Conservation (phyloP, 2,329 filamentous ascomycete species). For the Cladosporium sp. region DNA sequence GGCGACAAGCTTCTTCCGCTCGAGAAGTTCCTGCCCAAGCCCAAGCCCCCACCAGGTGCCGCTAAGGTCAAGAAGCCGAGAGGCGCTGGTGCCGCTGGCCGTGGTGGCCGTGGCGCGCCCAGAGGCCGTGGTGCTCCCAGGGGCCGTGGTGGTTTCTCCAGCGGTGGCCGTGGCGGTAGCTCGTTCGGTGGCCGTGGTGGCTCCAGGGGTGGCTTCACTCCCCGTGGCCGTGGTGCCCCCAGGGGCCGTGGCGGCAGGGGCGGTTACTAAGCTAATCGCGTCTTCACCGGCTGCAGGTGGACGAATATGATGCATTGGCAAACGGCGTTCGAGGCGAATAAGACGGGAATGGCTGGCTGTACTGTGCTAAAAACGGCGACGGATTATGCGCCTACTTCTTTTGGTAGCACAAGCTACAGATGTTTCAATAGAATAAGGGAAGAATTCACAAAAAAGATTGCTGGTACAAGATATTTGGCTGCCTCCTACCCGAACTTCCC, state of each 20-base stretch:
- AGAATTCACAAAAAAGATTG: slow-evolving; percentile 1
- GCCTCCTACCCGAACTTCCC: too few species aligned
- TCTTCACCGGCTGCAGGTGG: slow-evolving; percentile 7
- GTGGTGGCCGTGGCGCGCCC: slow-evolving; percentile 46
- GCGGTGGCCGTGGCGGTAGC: slow-evolving; percentile 44
- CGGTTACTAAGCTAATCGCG: slow-evolving; percentile 11
- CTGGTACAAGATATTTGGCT: too few species aligned
- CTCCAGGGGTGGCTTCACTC: slow-evolving; percentile 39
- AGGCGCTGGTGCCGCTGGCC: slow-evolving; percentile 46
- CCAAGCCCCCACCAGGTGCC: slow-evolving; percentile 65
- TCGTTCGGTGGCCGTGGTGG: slow-evolving; percentile 53
- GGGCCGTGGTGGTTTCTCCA: slow-evolving; percentile 43
- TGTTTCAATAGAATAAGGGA: slow-evolving; percentile 14
- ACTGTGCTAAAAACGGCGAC: slow-evolving; percentile 10
- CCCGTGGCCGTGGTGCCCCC: slow-evolving; percentile 31
- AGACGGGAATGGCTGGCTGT: slow-evolving; percentile 9
- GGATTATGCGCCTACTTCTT: slow-evolving; percentile 10
- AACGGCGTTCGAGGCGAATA: slow-evolving; percentile 13
- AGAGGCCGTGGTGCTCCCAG: slow-evolving; percentile 50
- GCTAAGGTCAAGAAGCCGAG: slow-evolving; percentile 66
- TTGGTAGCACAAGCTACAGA: slow-evolving; percentile 14
- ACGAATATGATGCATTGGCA: slow-evolving; percentile 13
- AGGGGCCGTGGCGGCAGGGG: slow-evolving; percentile 36
- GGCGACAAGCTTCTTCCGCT: slow-evolving; percentile 90
- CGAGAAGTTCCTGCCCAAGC: slow-evolving; percentile 94